These are phyloP conservation scores for Whalleya microplaca DNA, from an alignment of 2,329 filamentous ascomycete genomes.

Conservation along the genomic window DNA sequence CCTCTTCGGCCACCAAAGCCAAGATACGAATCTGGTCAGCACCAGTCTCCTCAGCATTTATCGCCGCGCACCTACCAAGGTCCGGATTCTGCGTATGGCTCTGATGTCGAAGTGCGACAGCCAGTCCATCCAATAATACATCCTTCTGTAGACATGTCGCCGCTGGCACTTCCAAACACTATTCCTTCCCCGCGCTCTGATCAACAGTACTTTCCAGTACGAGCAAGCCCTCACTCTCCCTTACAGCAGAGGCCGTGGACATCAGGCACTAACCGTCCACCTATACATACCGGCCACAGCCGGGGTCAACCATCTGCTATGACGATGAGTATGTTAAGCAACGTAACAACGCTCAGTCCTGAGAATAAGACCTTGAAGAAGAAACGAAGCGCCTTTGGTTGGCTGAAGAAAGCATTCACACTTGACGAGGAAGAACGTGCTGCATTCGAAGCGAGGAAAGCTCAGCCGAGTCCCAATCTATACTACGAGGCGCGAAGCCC, in stretches of 20 bases:
- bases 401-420: conserved; percentile 70
- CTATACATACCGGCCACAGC: conserved; percentile 40
- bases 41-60: conserved; percentile 25
- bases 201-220: conserved; percentile 65
- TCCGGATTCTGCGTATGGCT: conserved; percentile 53
- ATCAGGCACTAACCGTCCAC: conserved; percentile 43
- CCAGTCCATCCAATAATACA: conserved; percentile 41
- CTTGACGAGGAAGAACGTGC: conserved; percentile 66
- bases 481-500: conserved; percentile 57
- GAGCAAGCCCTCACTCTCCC: conserved; percentile 66
- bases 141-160: conserved; percentile 39
- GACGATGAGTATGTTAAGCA: conserved; percentile 63
- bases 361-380: conserved; percentile 58
- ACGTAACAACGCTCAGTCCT: conserved; percentile 51
- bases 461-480: conserved; percentile 46
- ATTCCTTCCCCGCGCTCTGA: conserved; percentile 56
- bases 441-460: conserved; percentile 60
- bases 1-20: conserved; percentile 38
- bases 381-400: conserved; percentile 69
- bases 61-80: conserved; percentile 39
- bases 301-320: conserved; percentile 57
- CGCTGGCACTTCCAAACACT: conserved; percentile 43
- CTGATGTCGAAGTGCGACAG: conserved; percentile 48
- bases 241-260: conserved; percentile 64
- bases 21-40: conserved; percentile 19